Evolutionary conservation across 768 basidiomycete genomes (phyloP).

Genomic region (Boletus rubescentipes): DNA sequence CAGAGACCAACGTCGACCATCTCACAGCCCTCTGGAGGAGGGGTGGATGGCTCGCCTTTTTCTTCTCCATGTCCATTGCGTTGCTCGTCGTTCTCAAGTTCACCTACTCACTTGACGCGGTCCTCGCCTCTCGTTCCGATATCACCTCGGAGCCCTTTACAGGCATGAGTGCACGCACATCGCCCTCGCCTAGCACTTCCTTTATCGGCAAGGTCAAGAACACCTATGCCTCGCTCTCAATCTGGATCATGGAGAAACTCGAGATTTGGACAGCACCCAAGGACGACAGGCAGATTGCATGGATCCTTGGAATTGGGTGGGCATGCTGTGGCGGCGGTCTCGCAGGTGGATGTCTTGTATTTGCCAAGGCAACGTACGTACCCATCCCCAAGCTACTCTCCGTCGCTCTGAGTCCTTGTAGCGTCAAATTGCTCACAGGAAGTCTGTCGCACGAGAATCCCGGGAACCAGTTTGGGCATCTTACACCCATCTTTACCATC

Average conservation of each 20-base stretch:
- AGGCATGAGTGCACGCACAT: conserved; percentile 35
- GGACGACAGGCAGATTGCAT: conserved; percentile 83
- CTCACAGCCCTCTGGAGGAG: conserved; percentile 86
- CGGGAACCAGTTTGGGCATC: conserved; percentile 85
- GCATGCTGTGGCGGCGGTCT: conserved; percentile 89
- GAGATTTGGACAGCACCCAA: conserved; percentile 76
- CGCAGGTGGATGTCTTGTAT: conserved; percentile 87
- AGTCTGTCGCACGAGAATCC: conserved; percentile 76
- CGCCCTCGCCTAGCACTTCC: conserved; percentile 19
- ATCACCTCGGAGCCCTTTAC: conserved; percentile 58
- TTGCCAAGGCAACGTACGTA: conserved; percentile 52
- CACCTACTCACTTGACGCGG: conserved; percentile 67
- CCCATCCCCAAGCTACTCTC: neutral
- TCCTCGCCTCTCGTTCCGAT: conserved; percentile 70
- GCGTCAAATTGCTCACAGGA: conserved; percentile 79
- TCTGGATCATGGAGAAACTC: conserved; percentile 57
- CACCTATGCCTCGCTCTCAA: conserved; percentile 47
- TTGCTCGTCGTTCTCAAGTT: conserved; percentile 67
- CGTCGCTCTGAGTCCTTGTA: conserved; percentile 28
- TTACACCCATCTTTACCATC: conserved; percentile 76
- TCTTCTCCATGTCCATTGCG: conserved; percentile 73
- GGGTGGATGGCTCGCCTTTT: conserved; percentile 87
- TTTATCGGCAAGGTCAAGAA: conserved; percentile 35
- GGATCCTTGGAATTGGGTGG: conserved; percentile 94
- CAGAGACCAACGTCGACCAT: conserved; percentile 70